phyloP scores from a whole-genome alignment of 306 rosid species.

The Castanospermum australe region DNA sequence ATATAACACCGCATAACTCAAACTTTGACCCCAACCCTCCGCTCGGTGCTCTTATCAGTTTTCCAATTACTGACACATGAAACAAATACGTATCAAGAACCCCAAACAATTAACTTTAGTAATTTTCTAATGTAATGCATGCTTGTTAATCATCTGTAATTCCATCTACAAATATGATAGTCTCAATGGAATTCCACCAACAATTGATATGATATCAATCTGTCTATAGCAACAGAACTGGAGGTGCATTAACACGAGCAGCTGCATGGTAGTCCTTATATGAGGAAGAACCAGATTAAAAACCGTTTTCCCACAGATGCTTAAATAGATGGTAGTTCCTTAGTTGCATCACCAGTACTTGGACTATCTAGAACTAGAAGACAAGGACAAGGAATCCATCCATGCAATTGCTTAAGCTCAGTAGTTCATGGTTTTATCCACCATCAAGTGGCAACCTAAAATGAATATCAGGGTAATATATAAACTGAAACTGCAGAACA shows the following conservation, averaged over 20 bases:
- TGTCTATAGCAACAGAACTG: neutral
- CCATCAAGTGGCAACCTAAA: no score
- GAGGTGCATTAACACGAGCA: conserved; percentile 11
- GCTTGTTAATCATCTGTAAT: no score
- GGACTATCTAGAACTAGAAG: neutral
- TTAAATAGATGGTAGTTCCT: neutral
- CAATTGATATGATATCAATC: neutral
- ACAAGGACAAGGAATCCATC: neutral
- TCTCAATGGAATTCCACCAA: neutral
- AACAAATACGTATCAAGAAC: neutral
- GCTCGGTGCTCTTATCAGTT: neutral
- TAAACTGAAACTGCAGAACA: no score
- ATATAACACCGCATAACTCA: neutral
- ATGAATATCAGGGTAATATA: no score
- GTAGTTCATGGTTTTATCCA: no score
- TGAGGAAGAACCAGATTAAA: neutral
- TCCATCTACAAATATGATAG: neutral
- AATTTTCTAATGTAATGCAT: neutral
- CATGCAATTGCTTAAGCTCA: conserved; percentile 2
- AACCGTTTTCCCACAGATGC: neutral
- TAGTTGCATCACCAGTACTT: neutral
- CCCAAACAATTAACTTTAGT: neutral
- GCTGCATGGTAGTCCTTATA: neutral
- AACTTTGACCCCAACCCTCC: neutral
- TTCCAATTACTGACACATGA: neutral